phyloP scores from a whole-genome alignment of 805 yeast species.

The Candida sakaeoensis region DNA sequence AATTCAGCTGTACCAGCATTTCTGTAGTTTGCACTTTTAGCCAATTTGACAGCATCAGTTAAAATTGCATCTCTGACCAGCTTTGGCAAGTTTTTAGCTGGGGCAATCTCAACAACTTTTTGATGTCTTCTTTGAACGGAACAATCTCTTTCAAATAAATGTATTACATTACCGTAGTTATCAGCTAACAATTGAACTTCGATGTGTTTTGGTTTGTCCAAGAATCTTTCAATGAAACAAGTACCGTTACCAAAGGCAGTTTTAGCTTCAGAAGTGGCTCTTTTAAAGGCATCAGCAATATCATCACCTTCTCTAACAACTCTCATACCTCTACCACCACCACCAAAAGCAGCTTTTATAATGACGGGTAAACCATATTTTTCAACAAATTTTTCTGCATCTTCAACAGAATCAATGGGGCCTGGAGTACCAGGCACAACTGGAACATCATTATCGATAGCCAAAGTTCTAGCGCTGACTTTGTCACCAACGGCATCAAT shows the following conservation, averaged over 20 bases:
- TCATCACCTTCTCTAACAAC: conserved; percentile 96
- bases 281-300: conserved; percentile 82
- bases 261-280: conserved; percentile 92
- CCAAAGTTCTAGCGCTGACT: conserved; percentile 89
- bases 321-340: conserved; percentile 99
- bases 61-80: conserved; percentile 87
- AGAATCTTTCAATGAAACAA: conserved; percentile 93
- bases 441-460: conserved; percentile 79
- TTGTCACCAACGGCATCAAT: conserved; percentile 96
- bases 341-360: conserved; percentile 98
- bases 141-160: conserved; percentile 95
- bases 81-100: conserved; percentile 84
- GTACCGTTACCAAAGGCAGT: conserved; percentile 98
- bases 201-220: conserved; percentile 94
- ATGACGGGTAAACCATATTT: conserved; percentile 93
- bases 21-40: conserved; percentile 81
- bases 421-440: conserved; percentile 98
- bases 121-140: conserved; percentile 99
- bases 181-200: conserved; percentile 97
- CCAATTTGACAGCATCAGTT: conserved; percentile 91
- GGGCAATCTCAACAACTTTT: conserved; percentile 97
- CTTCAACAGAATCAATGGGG: conserved; percentile 76
- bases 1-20: conserved; percentile 99
- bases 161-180: conserved; percentile 89
- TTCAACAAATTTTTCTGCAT: conserved; percentile 76